Evolutionary conservation across 345 rosid species (phyloP), one percentile per base, ranked within the genome.

Genomic region (Eutrema japonicum): DNA sequence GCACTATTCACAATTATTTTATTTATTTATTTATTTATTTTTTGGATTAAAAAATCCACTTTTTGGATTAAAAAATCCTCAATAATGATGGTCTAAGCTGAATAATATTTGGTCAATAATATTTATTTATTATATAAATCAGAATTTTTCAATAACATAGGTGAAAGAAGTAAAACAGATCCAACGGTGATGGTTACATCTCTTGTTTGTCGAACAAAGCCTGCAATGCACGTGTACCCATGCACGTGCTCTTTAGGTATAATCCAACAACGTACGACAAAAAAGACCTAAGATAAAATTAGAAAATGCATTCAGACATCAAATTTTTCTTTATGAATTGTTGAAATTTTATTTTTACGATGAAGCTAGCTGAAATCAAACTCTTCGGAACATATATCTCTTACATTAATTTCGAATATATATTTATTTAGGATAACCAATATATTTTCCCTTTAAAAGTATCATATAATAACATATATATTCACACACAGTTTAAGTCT

Each of bases 181-280:
- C 73, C 52, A 43, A 79, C 64, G 61, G 79, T 62, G 65, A 32
- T 64, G 69, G 37, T 38, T 63, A 57, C 64, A 71, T 78, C 70
- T 72, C 72, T 68, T 74, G 70, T 54, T 72, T 54, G 49, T 70
- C 45, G 62, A 43, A 71, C 75, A 66, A 77, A 77, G 76, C 70
- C 85, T 83, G 85, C 71, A 69, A 76, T 82, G 76, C 84, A 83
- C 76, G 82, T 78, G 78, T 71, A 72, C 65, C 77, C 74, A 79
- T 79, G 80, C 89, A 88, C 87, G 83, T 88, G 89, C 80, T 85
- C 85, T 82, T 63, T 56, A 75, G 77, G 75, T 74, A 65, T 81
- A 85, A 57, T 83, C 86, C 91, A 83, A 81, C 76, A 33, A 72
- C 77, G 85, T 85, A 85, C 94, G 89, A 89, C 88, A 82, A 86